These are phyloP conservation scores for Scenedesmus sp. DNA, from an alignment of 163 green algal species.

Conservation along the genomic window DNA sequence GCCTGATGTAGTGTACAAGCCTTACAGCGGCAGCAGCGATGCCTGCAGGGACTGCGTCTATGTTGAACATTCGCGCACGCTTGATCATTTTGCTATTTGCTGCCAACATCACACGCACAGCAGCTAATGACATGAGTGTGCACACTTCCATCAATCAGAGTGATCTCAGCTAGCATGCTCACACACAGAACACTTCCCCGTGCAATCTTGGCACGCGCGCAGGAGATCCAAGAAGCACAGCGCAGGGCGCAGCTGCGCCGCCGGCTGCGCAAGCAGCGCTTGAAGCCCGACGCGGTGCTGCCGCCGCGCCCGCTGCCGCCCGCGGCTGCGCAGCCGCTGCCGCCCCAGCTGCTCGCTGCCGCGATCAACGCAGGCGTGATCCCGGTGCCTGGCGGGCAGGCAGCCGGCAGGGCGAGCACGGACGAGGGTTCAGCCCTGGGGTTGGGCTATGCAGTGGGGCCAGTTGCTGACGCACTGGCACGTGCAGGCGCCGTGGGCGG, in stretches of 20 bases:
- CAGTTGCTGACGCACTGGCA: neutral
- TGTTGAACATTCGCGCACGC: too few species aligned
- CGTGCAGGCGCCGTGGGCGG: neutral
- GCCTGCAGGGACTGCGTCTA: too few species aligned
- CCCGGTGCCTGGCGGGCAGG: too few species aligned
- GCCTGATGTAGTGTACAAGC: too few species aligned
- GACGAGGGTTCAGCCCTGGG: neutral
- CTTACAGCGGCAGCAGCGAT: too few species aligned
- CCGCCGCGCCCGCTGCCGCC: conserved; percentile 21
- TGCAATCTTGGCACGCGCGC: neutral
- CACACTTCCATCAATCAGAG: too few species aligned
- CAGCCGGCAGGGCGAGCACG: neutral
- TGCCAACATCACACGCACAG: too few species aligned
- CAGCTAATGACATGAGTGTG: too few species aligned
- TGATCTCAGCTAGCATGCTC: too few species aligned
- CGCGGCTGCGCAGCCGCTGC: neutral
- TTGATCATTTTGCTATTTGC: too few species aligned
- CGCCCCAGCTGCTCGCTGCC: neutral
- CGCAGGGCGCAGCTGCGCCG: neutral
- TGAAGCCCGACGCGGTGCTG: conserved; percentile 14
- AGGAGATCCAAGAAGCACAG: conserved; percentile 15
- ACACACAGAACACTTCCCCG: too few species aligned
- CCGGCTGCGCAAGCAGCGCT: conserved; percentile 19
- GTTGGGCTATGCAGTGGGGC: neutral
- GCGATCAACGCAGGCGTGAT: neutral